phyloP scores from a whole-genome alignment of 495 filamentous ascomycete genomes.

The Astrothelium subdiscretum region DNA sequence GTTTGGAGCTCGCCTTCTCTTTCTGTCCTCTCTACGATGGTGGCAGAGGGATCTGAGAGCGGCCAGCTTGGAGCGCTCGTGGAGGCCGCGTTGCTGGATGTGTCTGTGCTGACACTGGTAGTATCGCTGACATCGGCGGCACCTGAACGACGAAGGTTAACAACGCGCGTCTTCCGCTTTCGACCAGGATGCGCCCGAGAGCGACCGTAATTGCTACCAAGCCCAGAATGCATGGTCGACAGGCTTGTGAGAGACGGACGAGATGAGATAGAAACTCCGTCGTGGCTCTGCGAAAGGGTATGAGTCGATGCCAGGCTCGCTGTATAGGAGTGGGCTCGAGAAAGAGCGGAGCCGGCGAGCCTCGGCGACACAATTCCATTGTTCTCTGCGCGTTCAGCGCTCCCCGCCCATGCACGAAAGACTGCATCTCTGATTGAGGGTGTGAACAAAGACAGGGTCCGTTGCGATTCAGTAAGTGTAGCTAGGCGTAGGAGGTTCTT shows the following conservation, averaged over 20 bases:
- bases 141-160: slow-evolving; percentile 54
- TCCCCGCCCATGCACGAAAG: slow-evolving; percentile 82
- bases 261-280: slow-evolving; percentile 36
- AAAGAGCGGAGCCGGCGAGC: slow-evolving; percentile 3
- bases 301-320: slow-evolving; percentile 17
- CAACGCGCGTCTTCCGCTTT: slow-evolving; percentile 85
- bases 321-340: neutral
- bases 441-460: slow-evolving; percentile 79
- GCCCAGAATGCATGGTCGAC: slow-evolving; percentile 36
- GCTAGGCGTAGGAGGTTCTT: slow-evolving; percentile 73
- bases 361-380: slow-evolving; percentile 32
- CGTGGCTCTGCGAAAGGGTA: slow-evolving; percentile 36
- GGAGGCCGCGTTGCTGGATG: slow-evolving; percentile 24
- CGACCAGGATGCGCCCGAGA: slow-evolving; percentile 52
- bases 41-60: slow-evolving; percentile 37
- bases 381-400: slow-evolving; percentile 56
- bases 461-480: slow-evolving; percentile 67
- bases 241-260: slow-evolving; percentile 15
- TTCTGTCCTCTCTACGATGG: slow-evolving; percentile 35
- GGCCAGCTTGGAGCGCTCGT: slow-evolving; percentile 27
- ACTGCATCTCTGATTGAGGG: slow-evolving; percentile 72
- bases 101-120: slow-evolving; percentile 36
- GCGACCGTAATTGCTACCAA: slow-evolving; percentile 52
- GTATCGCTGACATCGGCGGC: slow-evolving; percentile 35
- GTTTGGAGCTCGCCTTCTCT: slow-evolving; percentile 44